Conservation (phyloP, 2,329 filamentous ascomycete genomes). For the Phialophora tarda region DNA sequence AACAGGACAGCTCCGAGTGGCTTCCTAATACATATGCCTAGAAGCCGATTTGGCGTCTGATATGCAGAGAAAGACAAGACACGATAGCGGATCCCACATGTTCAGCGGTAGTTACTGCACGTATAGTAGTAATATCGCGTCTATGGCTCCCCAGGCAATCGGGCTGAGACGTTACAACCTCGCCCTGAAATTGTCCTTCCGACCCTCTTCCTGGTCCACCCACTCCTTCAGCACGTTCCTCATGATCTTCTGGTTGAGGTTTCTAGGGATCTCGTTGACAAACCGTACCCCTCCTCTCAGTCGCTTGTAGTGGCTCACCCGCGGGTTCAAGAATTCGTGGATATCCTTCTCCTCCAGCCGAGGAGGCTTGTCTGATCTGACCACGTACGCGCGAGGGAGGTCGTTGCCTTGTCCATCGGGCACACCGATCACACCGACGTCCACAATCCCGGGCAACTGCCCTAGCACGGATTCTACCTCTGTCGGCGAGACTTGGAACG, state of each 20-base stretch:
- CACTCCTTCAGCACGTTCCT: constrained; percentile 39
- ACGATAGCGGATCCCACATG: no score
- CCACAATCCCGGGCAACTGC: constrained; percentile 48
- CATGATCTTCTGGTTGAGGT: constrained; percentile 58
- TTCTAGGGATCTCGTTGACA: constrained; percentile 56
- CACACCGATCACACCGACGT: constrained; percentile 55
- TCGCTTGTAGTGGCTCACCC: constrained; percentile 56
- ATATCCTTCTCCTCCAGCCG: constrained; percentile 50
- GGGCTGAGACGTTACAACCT: constrained; percentile 15
- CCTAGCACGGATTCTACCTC: constrained; percentile 55
- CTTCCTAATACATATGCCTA: not conserved
- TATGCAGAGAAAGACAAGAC: no score
- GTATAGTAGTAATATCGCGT: not conserved
- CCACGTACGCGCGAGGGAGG: constrained; percentile 56
- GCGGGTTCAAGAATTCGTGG: constrained; percentile 25
- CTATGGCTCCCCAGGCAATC: not conserved
- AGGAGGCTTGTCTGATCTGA: constrained; percentile 41
- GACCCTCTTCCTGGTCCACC: constrained; percentile 20
- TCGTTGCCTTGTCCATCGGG: constrained; percentile 40
- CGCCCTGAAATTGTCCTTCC: constrained; percentile 8
- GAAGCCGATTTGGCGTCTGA: no score
- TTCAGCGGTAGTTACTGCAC: no score
- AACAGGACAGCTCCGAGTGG: not conserved
- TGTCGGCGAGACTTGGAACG: constrained; percentile 56
- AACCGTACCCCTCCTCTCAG: constrained; percentile 56